Percentiles rank a stretch among this genome's conserved stretches.
phyloP scores from a whole-genome alignment of 257 asterid species.

The Nicotiana noctiflora region DNA sequence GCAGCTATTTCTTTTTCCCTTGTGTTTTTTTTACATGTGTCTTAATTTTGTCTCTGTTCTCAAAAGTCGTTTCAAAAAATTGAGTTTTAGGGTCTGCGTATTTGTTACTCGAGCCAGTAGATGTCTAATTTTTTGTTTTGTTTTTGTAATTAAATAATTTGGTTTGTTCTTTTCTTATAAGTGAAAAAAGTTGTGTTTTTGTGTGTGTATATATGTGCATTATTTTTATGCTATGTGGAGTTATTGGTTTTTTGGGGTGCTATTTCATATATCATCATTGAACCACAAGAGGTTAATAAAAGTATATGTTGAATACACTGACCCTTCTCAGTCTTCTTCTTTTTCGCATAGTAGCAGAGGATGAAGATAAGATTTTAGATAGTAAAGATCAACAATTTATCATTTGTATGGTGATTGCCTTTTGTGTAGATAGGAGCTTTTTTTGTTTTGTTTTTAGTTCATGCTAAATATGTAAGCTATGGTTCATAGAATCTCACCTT shows the following conservation, averaged over 20 bases:
- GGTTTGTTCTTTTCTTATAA: neutral
- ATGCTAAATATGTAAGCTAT: neutral
- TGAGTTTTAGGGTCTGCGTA: neutral
- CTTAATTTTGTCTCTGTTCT: constrained; percentile 8
- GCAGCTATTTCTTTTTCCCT: neutral
- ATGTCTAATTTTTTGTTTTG: neutral
- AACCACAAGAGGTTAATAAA: neutral
- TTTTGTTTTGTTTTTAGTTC: neutral
- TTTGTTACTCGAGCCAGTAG: neutral
- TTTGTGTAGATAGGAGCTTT: neutral
- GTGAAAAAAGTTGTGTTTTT: neutral
- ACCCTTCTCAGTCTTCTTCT: neutral
- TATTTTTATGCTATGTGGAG: neutral
- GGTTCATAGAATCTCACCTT: neutral
- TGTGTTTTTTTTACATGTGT: constrained; percentile 1
- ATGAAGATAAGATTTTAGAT: neutral
- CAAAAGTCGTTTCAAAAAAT: neutral
- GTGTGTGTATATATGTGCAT: neutral
- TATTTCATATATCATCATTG: neutral
- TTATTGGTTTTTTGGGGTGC: neutral
- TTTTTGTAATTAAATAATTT: neutral
- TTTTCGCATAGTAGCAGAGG: neutral
- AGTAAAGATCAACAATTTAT: neutral
- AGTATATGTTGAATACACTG: neutral
- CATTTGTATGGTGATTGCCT: neutral